Evolutionary conservation across 2,329 filamentous ascomycete genomes (phyloP), one percentile per base, ranked within the genome.

Genomic region (Microdochium paspali): DNA sequence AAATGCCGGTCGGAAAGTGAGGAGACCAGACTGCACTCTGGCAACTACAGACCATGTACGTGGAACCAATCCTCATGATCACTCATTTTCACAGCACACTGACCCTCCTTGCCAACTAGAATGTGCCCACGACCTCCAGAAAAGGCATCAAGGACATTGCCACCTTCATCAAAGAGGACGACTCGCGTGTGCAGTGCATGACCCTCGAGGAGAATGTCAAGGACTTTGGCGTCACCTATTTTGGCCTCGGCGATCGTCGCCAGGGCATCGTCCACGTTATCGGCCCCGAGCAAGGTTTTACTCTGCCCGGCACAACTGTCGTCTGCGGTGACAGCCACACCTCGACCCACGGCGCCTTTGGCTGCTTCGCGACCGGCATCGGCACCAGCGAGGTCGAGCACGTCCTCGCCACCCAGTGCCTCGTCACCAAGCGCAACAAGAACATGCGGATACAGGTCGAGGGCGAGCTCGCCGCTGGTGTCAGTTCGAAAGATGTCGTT

Each of bases 241-340:
- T 98, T 64, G 93, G 93, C 52, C 83, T 98, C 53, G 87, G 85
- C 57, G 91, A 97, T 70, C 94, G 93, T 77, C 84, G 93, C 55
- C 93, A 98, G 71, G 93, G 93, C 56, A 98, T 98, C 59, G 93
- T 97, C 49, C 93, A 98, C 71, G 88, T 98, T 60, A 97, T 98
- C 59, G 93, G 93, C 30, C 93, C 93, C 35, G 93, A 98, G 74
- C 93, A 98, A 69, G 93, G 93, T 56, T 98, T 98, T 75, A 98
- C 93, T 48, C 84, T 97, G 31, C 93, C 93, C 39, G 93, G 89
- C 56, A 97, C 93, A 47, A 98, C 93, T 3, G 87, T 97, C 31
- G 93, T 97, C 55, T 97, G 93, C 63, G 93, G 93, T 67, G 93
- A 98, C 77, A 95, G 87, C 62, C 93, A 98, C 67, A 98, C 93